Evolutionary conservation across 2,329 filamentous ascomycete species (phyloP).

Genomic region (Seiridium cupressi): DNA sequence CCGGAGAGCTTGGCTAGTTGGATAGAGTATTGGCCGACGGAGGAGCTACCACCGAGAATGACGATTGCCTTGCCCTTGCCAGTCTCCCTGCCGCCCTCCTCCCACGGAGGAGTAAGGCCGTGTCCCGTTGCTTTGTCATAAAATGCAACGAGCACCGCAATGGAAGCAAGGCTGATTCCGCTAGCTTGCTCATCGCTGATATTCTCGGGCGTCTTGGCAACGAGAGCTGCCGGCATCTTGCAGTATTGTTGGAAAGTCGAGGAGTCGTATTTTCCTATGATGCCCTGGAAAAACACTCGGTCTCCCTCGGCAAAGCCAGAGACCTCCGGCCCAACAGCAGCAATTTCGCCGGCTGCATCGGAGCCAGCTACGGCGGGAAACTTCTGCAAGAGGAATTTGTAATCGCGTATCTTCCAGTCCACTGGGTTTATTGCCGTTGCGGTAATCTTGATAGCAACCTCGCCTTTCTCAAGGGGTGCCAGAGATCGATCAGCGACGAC

Average conservation of each 20-base stretch:
- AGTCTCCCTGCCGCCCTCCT: conserved; percentile 15
- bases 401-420: conserved; percentile 33
- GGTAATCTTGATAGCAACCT: conserved; percentile 14
- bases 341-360: conserved; percentile 20
- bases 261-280: conserved; percentile 25
- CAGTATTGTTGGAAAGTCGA: conserved; percentile 36
- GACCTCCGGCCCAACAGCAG: conserved; percentile 18
- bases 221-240: conserved; percentile 29
- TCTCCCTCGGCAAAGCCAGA: conserved; percentile 18
- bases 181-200: conserved; percentile 28
- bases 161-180: conserved; percentile 21
- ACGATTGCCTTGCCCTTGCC: conserved; percentile 20
- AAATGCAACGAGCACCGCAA: conserved; percentile 17
- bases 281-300: conserved; percentile 33
- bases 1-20: conserved; percentile 31
- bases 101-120: conserved; percentile 29
- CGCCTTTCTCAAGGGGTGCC: conserved; percentile 6
- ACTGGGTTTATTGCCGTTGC: conserved; percentile 32
- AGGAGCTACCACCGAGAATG: conserved; percentile 33
- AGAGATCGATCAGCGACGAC: conserved; percentile 15
- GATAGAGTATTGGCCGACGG: conserved; percentile 31
- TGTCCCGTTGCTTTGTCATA: conserved; percentile 18
- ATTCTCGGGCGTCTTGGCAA: conserved; percentile 27
- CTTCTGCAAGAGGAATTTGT: conserved; percentile 18
- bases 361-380: conserved; percentile 19